phyloP scores from a whole-genome alignment of 805 yeast genomes.

The Hemisphaericaspora nanyangensis region DNA sequence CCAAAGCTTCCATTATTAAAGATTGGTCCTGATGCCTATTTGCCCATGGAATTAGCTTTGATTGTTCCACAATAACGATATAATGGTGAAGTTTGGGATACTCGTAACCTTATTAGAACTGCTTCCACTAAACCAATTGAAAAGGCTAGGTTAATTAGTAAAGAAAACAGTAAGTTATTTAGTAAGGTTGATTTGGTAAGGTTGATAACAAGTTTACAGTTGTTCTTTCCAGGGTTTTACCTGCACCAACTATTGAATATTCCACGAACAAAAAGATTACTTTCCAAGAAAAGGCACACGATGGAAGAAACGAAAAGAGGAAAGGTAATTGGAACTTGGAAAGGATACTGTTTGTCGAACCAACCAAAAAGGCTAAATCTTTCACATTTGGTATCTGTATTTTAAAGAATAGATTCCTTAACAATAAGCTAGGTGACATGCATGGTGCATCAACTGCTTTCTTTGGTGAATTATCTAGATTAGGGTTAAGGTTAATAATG shows the following conservation, averaged over 20 bases:
- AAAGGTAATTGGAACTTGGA: constrained; percentile 10
- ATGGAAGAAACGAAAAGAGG: constrained; percentile 6
- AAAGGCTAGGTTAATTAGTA: constrained; percentile 4
- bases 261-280: constrained; percentile 1
- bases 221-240: constrained; percentile 8
- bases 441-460: constrained; percentile 5
- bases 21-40: constrained; percentile 5
- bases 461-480: constrained; percentile 5
- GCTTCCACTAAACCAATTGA: constrained; percentile 6
- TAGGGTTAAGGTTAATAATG: constrained; percentile 4
- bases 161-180: constrained; percentile 2
- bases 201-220: constrained; percentile 6
- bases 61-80: constrained; percentile 8
- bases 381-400: constrained; percentile 5
- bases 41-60: constrained; percentile 7
- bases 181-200: constrained; percentile 5
- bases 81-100: constrained; percentile 7
- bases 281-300: constrained; percentile 1
- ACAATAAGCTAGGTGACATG: constrained; percentile 1
- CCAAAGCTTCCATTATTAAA: constrained; percentile 5
- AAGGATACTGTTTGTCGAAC: constrained; percentile 3
- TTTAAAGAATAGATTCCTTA: constrained; percentile 2
- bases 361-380: neutral
- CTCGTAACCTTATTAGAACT: constrained; percentile 3
- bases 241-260: constrained; percentile 7